These are phyloP conservation scores for Syncephalastrum monosporum DNA, from an alignment of 371 early-diverging fungal species.

Conservation along the genomic window DNA sequence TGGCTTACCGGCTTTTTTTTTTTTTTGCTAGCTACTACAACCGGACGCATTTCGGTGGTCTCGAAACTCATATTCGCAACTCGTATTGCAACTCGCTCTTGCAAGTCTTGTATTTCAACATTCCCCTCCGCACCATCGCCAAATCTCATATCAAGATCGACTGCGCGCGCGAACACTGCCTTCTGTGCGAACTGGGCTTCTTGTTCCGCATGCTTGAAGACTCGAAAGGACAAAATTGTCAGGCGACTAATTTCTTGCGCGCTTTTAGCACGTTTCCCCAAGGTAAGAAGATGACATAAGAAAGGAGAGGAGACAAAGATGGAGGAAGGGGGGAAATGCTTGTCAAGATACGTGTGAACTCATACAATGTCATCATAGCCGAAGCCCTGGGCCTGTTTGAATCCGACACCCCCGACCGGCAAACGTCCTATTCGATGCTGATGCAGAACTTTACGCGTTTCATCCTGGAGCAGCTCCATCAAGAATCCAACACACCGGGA, in stretches of 20 bases:
- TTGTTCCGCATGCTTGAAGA: slow-evolving; percentile 89
- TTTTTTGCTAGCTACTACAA: slow-evolving; percentile 68
- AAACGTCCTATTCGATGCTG: slow-evolving; percentile 64
- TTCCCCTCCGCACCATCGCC: slow-evolving; percentile 63
- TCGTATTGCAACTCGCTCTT: slow-evolving; percentile 88
- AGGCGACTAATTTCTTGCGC: slow-evolving; percentile 87
- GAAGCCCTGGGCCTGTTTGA: slow-evolving; percentile 83
- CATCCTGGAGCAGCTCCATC: slow-evolving; percentile 84
- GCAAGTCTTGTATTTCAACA: slow-evolving; percentile 79
- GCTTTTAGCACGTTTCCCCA: slow-evolving; percentile 83
- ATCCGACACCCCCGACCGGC: slow-evolving; percentile 66
- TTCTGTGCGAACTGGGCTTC: slow-evolving; percentile 91
- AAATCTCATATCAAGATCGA: slow-evolving; percentile 70
- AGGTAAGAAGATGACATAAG: slow-evolving; percentile 41
- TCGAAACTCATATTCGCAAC: slow-evolving; percentile 90
- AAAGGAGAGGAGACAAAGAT: not conserved
- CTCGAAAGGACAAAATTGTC: slow-evolving; percentile 89
- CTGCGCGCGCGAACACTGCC: slow-evolving; percentile 77
- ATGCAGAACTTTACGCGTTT: slow-evolving; percentile 89
- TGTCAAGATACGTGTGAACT: not conserved
- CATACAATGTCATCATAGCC: slow-evolving; percentile 37
- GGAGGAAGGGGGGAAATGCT: too few relatives aligned
- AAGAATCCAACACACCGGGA: slow-evolving; percentile 54
- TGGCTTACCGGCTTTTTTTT: not conserved
- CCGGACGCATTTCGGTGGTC: slow-evolving; percentile 78